A percentile compares a stretch with the other conserved stretches of the same genome.
Evolutionary conservation across 179 eudicot genomes (phyloP).

Genomic region (Monotropa hypopitys): DNA sequence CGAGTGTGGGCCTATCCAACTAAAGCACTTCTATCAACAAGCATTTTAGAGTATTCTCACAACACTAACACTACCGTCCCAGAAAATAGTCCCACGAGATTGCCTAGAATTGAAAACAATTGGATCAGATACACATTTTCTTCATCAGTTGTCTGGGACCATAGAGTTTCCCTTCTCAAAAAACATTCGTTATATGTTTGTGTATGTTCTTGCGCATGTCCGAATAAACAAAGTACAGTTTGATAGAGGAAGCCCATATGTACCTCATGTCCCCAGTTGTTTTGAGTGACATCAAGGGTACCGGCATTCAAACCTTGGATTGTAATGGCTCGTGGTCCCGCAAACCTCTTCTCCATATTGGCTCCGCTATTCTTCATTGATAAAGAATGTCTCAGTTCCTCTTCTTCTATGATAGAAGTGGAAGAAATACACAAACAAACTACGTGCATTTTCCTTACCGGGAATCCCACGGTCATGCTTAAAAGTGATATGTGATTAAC

Average conservation of each 20-base stretch:
- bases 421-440: not conserved
- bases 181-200: not conserved
- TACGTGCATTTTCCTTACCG: constrained; percentile 30
- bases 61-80: not conserved
- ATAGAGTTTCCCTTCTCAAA: not conserved
- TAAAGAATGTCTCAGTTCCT: constrained; percentile 1
- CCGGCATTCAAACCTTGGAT: constrained; percentile 72
- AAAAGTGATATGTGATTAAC: constrained; percentile 44
- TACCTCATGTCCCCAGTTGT: constrained; percentile 69
- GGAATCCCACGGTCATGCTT: constrained; percentile 60
- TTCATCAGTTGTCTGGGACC: not conserved
- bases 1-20: not conserved
- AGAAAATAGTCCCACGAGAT: not conserved
- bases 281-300: constrained; percentile 56
- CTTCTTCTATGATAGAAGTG: not conserved
- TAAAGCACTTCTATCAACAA: not conserved
- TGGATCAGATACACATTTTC: not conserved
- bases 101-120: not conserved
- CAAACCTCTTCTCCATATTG: constrained; percentile 69
- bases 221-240: not conserved
- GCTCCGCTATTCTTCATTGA: constrained; percentile 71
- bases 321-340: constrained; percentile 47
- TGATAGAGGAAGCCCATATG: not conserved
- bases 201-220: not conserved
- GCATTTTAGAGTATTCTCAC: not conserved